A percentile compares a stretch with the other conserved stretches of the same genome.
phyloP scores from a whole-genome alignment of 768 basidiomycete genomes.

The Cystofilobasidium macerans region DNA sequence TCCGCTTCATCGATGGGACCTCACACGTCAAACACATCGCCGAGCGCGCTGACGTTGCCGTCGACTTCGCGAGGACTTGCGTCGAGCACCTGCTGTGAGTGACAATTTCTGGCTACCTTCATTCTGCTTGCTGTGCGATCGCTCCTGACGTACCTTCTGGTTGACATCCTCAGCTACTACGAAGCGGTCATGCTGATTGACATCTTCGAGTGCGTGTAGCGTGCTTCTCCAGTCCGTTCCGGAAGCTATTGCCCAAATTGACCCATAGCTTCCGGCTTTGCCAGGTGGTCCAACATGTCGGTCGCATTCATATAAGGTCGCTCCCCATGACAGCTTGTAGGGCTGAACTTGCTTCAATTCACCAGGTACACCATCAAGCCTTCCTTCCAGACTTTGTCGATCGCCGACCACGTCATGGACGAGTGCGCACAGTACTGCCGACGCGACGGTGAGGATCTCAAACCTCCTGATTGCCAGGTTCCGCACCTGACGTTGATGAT shows the following conservation, averaged over 20 bases:
- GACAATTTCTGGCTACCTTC: neutral
- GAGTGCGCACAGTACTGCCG: slow-evolving; percentile 92
- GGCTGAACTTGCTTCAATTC: neutral
- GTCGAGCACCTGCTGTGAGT: slow-evolving; percentile 83
- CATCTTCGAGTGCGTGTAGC: slow-evolving; percentile 66
- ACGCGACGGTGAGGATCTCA: slow-evolving; percentile 49
- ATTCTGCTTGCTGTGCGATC: too few relatives aligned
- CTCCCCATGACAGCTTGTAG: too few relatives aligned
- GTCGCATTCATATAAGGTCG: neutral
- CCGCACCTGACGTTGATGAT: too few relatives aligned
- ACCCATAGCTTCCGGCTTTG: too few relatives aligned
- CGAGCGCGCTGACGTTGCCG: slow-evolving; percentile 76
- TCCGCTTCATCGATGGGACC: slow-evolving; percentile 69
- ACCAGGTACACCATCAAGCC: slow-evolving; percentile 79
- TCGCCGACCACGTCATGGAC: slow-evolving; percentile 67
- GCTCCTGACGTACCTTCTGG: too few relatives aligned
- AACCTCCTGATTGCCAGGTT: neutral
- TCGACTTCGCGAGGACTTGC: slow-evolving; percentile 67
- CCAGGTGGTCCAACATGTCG: slow-evolving; percentile 21
- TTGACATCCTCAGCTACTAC: slow-evolving; percentile 90
- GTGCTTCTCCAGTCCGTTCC: too few relatives aligned
- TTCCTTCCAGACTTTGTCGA: slow-evolving; percentile 74
- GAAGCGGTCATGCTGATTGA: slow-evolving; percentile 94
- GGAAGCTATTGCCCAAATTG: too few relatives aligned
- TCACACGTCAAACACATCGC: slow-evolving; percentile 88